phyloP scores from a whole-genome alignment of 2,329 filamentous ascomycete genomes.

The Trichoderma sp. region DNA sequence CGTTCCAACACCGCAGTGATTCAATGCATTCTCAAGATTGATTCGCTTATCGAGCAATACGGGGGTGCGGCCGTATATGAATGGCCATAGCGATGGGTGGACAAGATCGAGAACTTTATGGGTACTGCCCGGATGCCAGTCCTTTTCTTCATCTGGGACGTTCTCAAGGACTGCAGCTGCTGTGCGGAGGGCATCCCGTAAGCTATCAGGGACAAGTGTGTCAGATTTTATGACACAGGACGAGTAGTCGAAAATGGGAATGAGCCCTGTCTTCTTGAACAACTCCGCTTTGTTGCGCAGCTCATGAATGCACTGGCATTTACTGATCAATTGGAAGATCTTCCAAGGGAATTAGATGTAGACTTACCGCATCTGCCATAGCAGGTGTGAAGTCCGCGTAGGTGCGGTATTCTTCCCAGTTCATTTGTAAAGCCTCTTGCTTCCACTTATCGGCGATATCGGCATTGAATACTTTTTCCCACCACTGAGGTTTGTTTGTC shows the following conservation, averaged over 20 bases:
- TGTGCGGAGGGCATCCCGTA: constrained; percentile 38
- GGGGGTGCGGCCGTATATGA: constrained; percentile 51
- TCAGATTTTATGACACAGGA: constrained; percentile 38
- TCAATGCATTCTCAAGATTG: constrained; percentile 38
- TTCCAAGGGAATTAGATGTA: background rate
- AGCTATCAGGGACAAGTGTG: constrained; percentile 25
- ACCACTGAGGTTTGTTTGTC: constrained; percentile 37
- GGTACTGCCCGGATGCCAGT: constrained; percentile 61
- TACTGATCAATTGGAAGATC: background rate
- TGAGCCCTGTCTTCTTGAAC: constrained; percentile 33
- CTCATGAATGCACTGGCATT: constrained; percentile 34
- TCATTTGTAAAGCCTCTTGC: constrained; percentile 29
- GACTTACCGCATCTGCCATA: constrained; percentile 33
- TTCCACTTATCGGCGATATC: constrained; percentile 31
- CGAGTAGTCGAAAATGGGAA: constrained; percentile 35
- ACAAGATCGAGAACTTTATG: constrained; percentile 59
- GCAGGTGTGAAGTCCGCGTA: constrained; percentile 29
- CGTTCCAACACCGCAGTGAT: constrained; percentile 34
- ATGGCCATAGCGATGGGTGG: constrained; percentile 61
- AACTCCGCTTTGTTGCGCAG: constrained; percentile 33
- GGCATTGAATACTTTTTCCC: constrained; percentile 31
- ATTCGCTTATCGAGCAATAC: constrained; percentile 30
- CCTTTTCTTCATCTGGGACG: constrained; percentile 47
- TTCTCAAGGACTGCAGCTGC: constrained; percentile 49
- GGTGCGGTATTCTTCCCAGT: constrained; percentile 28